phyloP scores from a whole-genome alignment of 2,329 filamentous ascomycete species.

The Ceratocystis smalleyi region DNA sequence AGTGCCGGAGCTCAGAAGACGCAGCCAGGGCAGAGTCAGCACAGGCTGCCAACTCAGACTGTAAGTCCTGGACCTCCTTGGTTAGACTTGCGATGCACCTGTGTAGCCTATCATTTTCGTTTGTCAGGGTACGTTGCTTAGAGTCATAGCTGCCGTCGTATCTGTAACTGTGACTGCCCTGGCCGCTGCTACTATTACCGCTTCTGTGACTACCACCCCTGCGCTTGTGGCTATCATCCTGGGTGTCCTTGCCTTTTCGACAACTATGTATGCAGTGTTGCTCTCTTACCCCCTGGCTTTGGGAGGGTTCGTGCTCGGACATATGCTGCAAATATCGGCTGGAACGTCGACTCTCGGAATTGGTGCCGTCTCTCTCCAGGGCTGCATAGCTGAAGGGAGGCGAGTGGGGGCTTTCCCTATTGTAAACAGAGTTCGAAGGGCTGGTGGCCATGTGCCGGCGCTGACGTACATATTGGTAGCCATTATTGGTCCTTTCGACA shows the following conservation, averaged over 20 bases:
- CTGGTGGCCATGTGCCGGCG: background rate
- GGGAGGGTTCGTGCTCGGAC: background rate
- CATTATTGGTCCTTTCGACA: background rate
- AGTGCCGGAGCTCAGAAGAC: background rate
- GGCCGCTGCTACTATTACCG: background rate
- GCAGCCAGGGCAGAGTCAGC: background rate
- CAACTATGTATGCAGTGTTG: background rate
- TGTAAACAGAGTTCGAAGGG: background rate
- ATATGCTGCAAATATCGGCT: background rate
- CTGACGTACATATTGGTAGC: conserved; percentile 6
- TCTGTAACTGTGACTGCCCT: background rate
- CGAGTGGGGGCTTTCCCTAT: background rate
- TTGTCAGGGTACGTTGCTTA: background rate
- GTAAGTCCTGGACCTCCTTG: background rate
- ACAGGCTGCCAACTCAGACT: background rate
- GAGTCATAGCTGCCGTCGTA: background rate
- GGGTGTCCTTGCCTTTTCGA: background rate
- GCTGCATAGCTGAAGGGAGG: background rate
- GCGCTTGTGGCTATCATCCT: background rate
- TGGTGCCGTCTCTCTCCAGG: background rate
- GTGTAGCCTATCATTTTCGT: background rate
- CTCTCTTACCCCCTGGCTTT: background rate
- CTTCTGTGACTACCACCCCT: background rate
- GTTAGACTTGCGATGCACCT: background rate
- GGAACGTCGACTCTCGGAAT: background rate